These are phyloP conservation scores for Collybia nuda DNA, from an alignment of 768 basidiomycete species.

Conservation along the genomic window DNA sequence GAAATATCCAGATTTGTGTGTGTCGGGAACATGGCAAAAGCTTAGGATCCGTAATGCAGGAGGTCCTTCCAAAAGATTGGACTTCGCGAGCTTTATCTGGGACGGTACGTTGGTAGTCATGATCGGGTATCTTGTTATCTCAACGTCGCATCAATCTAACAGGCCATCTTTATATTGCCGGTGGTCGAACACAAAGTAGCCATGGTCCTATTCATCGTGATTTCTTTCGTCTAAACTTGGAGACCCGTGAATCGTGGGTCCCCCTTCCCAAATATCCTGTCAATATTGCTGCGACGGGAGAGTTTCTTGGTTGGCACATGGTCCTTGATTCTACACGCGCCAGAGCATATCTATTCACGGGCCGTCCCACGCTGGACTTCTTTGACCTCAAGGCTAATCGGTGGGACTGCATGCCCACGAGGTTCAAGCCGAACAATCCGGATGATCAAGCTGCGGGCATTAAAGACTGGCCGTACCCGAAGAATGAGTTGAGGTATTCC, in stretches of 20 bases:
- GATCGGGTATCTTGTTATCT: too few species aligned
- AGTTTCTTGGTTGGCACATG: conserved; percentile 1
- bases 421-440: neutral
- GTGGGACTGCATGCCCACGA: neutral
- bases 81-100: neutral
- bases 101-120: neutral
- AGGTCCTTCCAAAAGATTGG: neutral
- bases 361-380: neutral
- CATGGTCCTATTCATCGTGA: neutral
- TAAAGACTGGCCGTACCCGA: conserved; percentile 13
- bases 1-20: neutral
- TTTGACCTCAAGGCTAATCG: conserved; percentile 1
- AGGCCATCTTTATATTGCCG: too few species aligned
- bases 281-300: neutral
- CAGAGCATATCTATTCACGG: conserved; percentile 1
- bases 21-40: neutral
- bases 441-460: conserved; percentile 15
- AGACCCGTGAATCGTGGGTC: neutral
- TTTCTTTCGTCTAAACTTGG: neutral
- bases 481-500: neutral
- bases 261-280: neutral
- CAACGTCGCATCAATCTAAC: too few species aligned
- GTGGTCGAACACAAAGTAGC: too few species aligned
- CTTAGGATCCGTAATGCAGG: neutral
- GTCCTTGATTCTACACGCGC: neutral